Percentiles rank a stretch among this genome's conserved stretches.
phyloP scores from a whole-genome alignment of 2,329 filamentous ascomycete genomes.

The Trichoderma sp. region DNA sequence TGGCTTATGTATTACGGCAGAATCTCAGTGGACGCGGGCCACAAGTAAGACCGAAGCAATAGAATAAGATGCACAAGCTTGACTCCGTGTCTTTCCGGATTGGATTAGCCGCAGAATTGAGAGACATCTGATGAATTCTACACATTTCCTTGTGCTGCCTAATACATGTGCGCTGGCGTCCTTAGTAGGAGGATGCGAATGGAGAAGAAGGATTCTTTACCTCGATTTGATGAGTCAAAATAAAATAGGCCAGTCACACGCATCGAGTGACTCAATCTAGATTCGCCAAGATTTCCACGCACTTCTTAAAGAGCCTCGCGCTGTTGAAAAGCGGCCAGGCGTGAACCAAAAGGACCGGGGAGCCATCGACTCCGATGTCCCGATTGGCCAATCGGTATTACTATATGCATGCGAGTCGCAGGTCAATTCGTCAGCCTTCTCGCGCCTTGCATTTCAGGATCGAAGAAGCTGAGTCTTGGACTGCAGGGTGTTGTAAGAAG shows the following conservation, averaged over 20 bases:
- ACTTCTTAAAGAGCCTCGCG: not conserved
- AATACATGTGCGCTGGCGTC: not conserved
- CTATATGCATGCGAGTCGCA: not conserved
- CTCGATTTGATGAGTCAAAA: not conserved
- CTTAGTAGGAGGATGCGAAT: not conserved
- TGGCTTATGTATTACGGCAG: not conserved
- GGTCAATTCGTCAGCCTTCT: not conserved
- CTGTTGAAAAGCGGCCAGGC: not conserved
- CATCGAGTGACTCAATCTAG: not conserved
- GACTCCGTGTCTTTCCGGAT: not conserved
- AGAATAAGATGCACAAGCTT: not conserved
- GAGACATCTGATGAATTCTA: not conserved
- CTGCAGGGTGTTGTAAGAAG: not conserved
- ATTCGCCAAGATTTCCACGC: not conserved
- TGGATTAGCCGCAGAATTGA: not conserved
- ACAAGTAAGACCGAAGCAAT: not conserved
- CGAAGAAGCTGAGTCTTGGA: not conserved
- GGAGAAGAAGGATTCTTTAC: not conserved
- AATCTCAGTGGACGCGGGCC: not conserved
- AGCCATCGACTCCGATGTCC: not conserved
- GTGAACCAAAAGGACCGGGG: not conserved
- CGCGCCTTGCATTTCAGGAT: not conserved
- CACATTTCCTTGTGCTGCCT: not conserved
- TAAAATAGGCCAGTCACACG: not conserved
- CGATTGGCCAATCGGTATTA: not conserved